Percentiles rank a stretch among this genome's conserved stretches.
Evolutionary conservation across 2,329 filamentous ascomycete species (phyloP).

Genomic region (Macrophomina pseudophaseolina): DNA sequence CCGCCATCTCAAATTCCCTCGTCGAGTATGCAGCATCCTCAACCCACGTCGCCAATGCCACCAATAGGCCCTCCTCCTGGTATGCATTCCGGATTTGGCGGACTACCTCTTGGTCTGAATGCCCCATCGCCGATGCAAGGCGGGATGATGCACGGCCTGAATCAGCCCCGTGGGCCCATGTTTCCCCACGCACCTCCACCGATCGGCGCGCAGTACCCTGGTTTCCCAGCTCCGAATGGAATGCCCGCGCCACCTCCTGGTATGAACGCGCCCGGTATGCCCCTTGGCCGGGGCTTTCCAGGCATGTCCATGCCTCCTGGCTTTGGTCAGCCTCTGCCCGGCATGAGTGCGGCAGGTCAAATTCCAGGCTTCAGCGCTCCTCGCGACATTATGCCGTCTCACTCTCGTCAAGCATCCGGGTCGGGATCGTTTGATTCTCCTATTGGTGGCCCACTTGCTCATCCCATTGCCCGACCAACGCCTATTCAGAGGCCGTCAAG

Average conservation of each 20-base stretch:
- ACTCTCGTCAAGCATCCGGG: slow-evolving; percentile 78
- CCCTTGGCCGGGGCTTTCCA: slow-evolving; percentile 61
- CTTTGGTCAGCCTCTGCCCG: slow-evolving; percentile 53
- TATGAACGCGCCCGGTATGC: slow-evolving; percentile 65
- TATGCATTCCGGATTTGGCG: slow-evolving; percentile 58
- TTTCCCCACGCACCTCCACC: slow-evolving; percentile 59
- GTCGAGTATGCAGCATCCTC: slow-evolving; percentile 58
- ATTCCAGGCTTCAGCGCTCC: slow-evolving; percentile 44
- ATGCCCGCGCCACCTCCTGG: slow-evolving; percentile 60
- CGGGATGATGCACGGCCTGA: slow-evolving; percentile 51
- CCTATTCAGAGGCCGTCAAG: slow-evolving; percentile 89
- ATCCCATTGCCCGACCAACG: slow-evolving; percentile 79
- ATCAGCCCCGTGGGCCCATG: slow-evolving; percentile 47
- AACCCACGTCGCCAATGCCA: slow-evolving; percentile 67
- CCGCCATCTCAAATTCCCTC: slow-evolving; percentile 49
- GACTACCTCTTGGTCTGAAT: slow-evolving; percentile 56
- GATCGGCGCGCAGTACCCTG: slow-evolving; percentile 60
- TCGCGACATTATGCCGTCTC: slow-evolving; percentile 54
- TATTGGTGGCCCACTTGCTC: slow-evolving; percentile 57
- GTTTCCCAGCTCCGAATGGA: slow-evolving; percentile 55
- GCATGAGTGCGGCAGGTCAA: slow-evolving; percentile 42
- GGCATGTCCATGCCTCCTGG: slow-evolving; percentile 62
- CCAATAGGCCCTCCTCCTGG: slow-evolving; percentile 64
- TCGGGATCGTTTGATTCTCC: slow-evolving; percentile 60
- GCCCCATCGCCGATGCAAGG: slow-evolving; percentile 33